Conservation (phyloP, 1,139 yeast genomes). For the Nakaseomyces glabratus region DNA sequence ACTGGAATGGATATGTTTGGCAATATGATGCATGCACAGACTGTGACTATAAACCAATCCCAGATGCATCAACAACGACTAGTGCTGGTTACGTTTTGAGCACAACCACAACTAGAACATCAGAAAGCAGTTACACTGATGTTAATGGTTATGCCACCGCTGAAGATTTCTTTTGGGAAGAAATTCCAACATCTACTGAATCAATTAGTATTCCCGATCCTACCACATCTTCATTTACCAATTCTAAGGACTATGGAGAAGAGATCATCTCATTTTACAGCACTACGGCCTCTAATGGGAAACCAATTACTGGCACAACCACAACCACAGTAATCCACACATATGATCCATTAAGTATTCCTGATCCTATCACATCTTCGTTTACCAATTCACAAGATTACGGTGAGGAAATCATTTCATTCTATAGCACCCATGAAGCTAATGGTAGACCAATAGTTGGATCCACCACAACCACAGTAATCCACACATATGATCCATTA, state of each 20-base stretch:
- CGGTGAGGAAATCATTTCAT: slow-evolving; percentile 4
- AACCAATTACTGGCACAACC: slow-evolving; percentile 2
- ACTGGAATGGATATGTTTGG: slow-evolving; percentile 7
- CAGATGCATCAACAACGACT: slow-evolving; percentile 2
- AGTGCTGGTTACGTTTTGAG: slow-evolving; percentile 2
- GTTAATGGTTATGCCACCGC: slow-evolving; percentile 2
- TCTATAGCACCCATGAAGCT: slow-evolving; percentile 1
- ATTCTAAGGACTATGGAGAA: not conserved
- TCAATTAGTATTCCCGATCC: slow-evolving; percentile 5
- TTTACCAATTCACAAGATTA: not conserved
- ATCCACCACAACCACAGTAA: not conserved
- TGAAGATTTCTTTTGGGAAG: slow-evolving; percentile 3
- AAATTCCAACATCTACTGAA: slow-evolving; percentile 3
- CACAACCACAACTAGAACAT: slow-evolving; percentile 4
- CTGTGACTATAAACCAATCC: not conserved
- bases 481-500: not conserved
- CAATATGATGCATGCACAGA: not conserved
- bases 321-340: slow-evolving; percentile 3
- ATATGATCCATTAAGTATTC: not conserved
- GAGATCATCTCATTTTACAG: not conserved
- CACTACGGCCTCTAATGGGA: slow-evolving; percentile 3
- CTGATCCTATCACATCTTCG: not conserved
- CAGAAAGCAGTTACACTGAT: not conserved
- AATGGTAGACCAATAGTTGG: slow-evolving; percentile 1
- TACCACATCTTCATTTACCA: not conserved